These are phyloP conservation scores for Pichia norvegensis DNA, from an alignment of 1,139 yeast species.

Conservation along the genomic window DNA sequence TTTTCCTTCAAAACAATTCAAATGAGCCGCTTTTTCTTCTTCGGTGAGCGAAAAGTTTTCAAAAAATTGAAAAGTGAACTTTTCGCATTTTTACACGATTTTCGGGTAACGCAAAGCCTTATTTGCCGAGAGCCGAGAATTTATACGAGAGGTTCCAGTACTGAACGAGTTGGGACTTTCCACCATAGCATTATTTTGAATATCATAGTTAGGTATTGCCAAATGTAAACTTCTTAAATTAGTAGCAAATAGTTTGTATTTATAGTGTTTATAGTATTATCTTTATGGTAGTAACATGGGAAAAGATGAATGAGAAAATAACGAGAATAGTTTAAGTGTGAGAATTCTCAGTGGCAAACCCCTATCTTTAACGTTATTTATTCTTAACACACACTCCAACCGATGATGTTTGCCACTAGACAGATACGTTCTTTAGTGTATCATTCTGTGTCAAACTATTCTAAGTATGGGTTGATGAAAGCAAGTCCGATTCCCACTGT, in stretches of 20 bases:
- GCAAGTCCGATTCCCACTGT: background rate
- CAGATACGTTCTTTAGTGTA: background rate
- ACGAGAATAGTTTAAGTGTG: background rate
- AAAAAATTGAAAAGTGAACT: background rate
- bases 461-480: background rate
- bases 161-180: too few species aligned
- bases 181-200: too few species aligned
- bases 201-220: too few species aligned
- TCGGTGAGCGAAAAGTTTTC: too few species aligned
- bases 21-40: too few species aligned
- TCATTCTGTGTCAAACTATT: background rate
- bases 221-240: too few species aligned
- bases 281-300: too few species aligned
- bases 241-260: too few species aligned
- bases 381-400: background rate
- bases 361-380: background rate
- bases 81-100: background rate
- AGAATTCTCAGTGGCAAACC: conserved; percentile 1
- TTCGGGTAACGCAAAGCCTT: background rate
- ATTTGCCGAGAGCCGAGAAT: background rate
- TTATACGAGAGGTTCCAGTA: too few species aligned
- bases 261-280: too few species aligned
- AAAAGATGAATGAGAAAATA: background rate
- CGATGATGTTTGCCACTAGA: background rate
- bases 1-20: too few species aligned